These are phyloP conservation scores for Podospora pseudopauciseta DNA, from an alignment of 495 filamentous ascomycete genomes.

Conservation along the genomic window DNA sequence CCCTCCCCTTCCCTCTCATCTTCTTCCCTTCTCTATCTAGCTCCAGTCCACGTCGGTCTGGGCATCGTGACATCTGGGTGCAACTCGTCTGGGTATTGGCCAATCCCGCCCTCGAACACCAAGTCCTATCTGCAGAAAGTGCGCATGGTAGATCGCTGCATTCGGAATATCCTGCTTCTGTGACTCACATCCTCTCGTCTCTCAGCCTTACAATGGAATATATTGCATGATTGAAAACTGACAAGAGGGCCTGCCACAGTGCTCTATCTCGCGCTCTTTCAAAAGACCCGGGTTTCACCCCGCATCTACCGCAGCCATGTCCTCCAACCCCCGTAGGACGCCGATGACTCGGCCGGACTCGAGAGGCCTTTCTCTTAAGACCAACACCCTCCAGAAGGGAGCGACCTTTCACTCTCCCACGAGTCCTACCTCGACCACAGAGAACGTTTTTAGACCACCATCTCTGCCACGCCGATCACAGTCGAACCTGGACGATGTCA, in stretches of 20 bases:
- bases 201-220: conserved; percentile 24
- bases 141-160: conserved; percentile 16
- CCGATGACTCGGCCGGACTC: conserved; percentile 46
- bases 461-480: conserved; percentile 57
- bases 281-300: conserved; percentile 31
- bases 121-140: conserved; percentile 8
- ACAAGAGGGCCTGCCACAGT: conserved; percentile 26
- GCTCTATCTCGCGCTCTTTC: conserved; percentile 18
- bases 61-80: conserved; percentile 8
- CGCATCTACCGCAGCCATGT: conserved; percentile 43
- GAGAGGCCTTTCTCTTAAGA: conserved; percentile 47
- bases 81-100: conserved; percentile 17
- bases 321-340: conserved; percentile 50
- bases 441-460: conserved; percentile 47
- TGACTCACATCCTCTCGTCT: conserved; percentile 29
- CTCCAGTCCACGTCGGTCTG: conserved; percentile 9
- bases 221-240: conserved; percentile 25
- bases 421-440: conserved; percentile 42
- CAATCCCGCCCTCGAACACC: conserved; percentile 18
- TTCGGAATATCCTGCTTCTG: conserved; percentile 23
- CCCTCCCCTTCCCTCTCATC: not conserved
- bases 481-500: conserved; percentile 59
- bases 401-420: conserved; percentile 59
- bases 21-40: not conserved
- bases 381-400: conserved; percentile 56